A percentile compares a stretch with the other conserved stretches of the same genome.
These are phyloP conservation scores for Coccomyxa sp. DNA, from an alignment of 139 green algal genomes.

Conservation along the genomic window DNA sequence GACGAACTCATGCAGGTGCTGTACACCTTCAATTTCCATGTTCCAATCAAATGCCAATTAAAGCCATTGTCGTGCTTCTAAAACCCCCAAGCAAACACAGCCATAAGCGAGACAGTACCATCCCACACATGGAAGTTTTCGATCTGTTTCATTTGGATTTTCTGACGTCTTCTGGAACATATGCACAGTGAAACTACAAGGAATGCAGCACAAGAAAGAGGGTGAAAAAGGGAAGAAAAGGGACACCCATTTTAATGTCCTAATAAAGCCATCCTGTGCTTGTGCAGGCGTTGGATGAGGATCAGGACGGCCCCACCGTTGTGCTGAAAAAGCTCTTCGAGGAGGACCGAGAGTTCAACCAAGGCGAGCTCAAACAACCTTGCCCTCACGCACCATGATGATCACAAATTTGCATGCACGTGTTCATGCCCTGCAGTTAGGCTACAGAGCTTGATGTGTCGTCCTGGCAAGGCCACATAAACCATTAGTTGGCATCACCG, in stretches of 20 bases:
- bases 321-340: constrained; percentile 54
- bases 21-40: no score
- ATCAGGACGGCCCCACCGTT: constrained; percentile 35
- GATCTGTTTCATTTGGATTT: no score
- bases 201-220: no score
- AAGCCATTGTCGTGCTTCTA: not conserved
- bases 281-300: constrained; percentile 42
- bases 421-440: not conserved
- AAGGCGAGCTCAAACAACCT: constrained; percentile 16
- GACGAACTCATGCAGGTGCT: constrained; percentile 40
- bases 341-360: constrained; percentile 62
- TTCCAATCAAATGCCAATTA: not conserved
- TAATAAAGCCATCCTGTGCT: no score
- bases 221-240: no score
- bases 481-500: not conserved
- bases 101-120: no score
- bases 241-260: no score
- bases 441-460: not conserved
- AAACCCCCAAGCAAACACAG: not conserved
- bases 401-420: not conserved
- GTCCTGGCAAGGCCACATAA: no score
- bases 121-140: no score
- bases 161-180: no score
- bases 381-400: not conserved
- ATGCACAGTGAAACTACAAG: no score